Percentiles rank a stretch among this genome's conserved stretches.
These are phyloP conservation scores for Rubia peregrina DNA, from an alignment of 305 asterid species.

Conservation along the genomic window DNA sequence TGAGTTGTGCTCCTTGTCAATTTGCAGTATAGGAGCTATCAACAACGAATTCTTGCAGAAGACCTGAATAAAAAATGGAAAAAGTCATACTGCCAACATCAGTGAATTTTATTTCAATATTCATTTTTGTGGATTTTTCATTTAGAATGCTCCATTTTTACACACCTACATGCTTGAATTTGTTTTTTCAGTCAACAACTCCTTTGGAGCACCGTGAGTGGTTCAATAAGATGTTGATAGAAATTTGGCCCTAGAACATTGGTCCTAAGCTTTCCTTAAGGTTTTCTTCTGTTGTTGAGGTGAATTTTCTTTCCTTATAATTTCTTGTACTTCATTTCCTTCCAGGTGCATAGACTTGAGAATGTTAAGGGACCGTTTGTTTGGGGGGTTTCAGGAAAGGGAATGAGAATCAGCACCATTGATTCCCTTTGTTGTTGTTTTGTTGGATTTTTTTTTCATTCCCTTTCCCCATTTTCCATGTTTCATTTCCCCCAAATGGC, in stretches of 20 bases:
- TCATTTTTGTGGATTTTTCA: constrained; percentile 6
- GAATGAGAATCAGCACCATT: too few relatives aligned
- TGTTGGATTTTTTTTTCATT: too few relatives aligned
- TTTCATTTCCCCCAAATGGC: too few relatives aligned
- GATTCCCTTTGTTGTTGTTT: too few relatives aligned
- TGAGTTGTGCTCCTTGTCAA: constrained; percentile 19
- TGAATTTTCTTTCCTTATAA: constrained; percentile 25
- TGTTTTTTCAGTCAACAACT: constrained; percentile 49
- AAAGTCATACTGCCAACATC: constrained; percentile 58
- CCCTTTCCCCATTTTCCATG: too few relatives aligned
- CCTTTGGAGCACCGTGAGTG: constrained; percentile 97
- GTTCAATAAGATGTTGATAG: constrained; percentile 77
- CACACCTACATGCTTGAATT: not conserved
- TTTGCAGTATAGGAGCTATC: constrained; percentile 71
- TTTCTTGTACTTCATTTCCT: not conserved
- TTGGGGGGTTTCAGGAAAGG: too few relatives aligned
- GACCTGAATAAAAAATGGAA: constrained; percentile 89
- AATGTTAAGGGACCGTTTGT: too few relatives aligned
- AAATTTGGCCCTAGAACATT: constrained; percentile 70
- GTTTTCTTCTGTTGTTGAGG: constrained; percentile 87
- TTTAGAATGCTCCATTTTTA: constrained; percentile 10
- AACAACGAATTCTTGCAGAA: constrained; percentile 51
- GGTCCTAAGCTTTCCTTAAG: constrained; percentile 77
- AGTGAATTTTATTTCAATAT: constrained; percentile 29
- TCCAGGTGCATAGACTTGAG: not conserved